Conservation (phyloP, 352 stramenopile species). For the Elongisporangium undulatum region DNA sequence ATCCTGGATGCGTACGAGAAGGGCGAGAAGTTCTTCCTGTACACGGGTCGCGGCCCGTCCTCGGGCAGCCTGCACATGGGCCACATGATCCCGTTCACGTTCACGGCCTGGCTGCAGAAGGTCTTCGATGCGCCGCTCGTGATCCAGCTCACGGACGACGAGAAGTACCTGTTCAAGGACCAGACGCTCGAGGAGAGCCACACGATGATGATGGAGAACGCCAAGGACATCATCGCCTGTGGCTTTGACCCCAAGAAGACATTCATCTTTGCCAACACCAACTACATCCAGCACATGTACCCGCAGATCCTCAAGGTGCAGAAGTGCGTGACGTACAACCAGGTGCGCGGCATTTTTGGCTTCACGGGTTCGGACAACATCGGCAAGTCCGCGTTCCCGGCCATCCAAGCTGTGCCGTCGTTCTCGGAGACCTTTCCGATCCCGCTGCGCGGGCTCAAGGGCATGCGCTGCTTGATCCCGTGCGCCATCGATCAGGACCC, state of each 20-base stretch:
- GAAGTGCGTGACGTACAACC: conserved; percentile 97
- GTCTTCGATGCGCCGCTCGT: conserved; percentile 99
- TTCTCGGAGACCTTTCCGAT: conserved; percentile 97
- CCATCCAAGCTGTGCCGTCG: conserved; percentile 96
- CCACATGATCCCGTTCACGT: conserved; percentile 99
- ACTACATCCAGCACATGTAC: conserved; percentile 99
- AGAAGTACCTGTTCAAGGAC: conserved; percentile 99
- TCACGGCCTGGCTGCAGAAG: conserved; percentile 98
- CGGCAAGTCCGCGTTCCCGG: conserved; percentile 98
- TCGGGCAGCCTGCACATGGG: conserved; percentile 98
- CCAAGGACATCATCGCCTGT: conserved; percentile 99
- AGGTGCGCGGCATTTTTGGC: conserved; percentile 98
- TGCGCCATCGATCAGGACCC: conserved; percentile 99
- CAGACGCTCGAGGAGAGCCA: conserved; percentile 87
- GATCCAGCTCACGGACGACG: conserved; percentile 99
- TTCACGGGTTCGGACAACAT: conserved; percentile 98
- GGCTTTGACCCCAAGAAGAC: conserved; percentile 97
- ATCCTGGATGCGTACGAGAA: conserved; percentile 95
- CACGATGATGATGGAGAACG: conserved; percentile 97
- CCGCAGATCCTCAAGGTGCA: conserved; percentile 99
- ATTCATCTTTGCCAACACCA: conserved; percentile 99
- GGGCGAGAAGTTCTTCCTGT: conserved; percentile 98
- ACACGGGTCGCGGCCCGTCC: conserved; percentile 98
- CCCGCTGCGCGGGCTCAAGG: conserved; percentile 80
- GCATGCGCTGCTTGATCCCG: conserved; percentile 98